Percentiles rank a stretch among this genome's conserved stretches.
Evolutionary conservation across 139 green algal genomes (phyloP).

Genomic region (Chlorella sp.): DNA sequence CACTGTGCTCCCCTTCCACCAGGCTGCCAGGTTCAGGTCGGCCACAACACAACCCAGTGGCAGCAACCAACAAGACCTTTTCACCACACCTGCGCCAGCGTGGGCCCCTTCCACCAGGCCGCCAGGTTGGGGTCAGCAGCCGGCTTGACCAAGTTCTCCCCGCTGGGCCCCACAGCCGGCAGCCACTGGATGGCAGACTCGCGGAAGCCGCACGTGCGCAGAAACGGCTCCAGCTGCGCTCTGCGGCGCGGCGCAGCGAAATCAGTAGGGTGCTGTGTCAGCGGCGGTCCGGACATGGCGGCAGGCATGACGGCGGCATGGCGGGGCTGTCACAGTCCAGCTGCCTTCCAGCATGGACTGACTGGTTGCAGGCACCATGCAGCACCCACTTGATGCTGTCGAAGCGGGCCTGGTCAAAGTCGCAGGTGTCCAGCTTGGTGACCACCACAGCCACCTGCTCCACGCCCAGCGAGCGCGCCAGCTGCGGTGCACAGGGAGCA

Average conservation of each 20-base stretch:
- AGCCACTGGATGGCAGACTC: conserved; percentile 80
- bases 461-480: conserved; percentile 90
- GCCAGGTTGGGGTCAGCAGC: conserved; percentile 51
- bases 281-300: too few relatives aligned
- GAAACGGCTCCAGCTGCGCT: conserved; percentile 78
- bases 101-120: conserved; percentile 59
- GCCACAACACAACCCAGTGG: too few relatives aligned
- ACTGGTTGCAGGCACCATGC: too few relatives aligned
- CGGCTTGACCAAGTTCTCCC: conserved; percentile 82
- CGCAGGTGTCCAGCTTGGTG: conserved; percentile 88
- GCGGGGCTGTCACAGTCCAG: too few relatives aligned
- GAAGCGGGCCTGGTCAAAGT: conserved; percentile 78
- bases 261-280: too few relatives aligned
- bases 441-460: conserved; percentile 92
- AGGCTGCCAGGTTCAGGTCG: too few relatives aligned
- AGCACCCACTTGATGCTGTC: conserved; percentile 63
- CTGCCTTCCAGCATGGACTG: too few relatives aligned
- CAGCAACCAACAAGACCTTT: not conserved
- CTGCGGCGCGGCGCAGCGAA: too few relatives aligned
- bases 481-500: conserved; percentile 44
- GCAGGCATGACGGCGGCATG: too few relatives aligned
- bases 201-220: conserved; percentile 84
- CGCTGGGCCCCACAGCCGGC: conserved; percentile 74
- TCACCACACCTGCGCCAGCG: conserved; percentile 53
- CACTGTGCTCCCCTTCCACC: too few relatives aligned